Evolutionary conservation across 202 grass and related monocot species (phyloP), one percentile per base, ranked within the genome.

Genomic region (Dendrocalamus latiflorus): DNA sequence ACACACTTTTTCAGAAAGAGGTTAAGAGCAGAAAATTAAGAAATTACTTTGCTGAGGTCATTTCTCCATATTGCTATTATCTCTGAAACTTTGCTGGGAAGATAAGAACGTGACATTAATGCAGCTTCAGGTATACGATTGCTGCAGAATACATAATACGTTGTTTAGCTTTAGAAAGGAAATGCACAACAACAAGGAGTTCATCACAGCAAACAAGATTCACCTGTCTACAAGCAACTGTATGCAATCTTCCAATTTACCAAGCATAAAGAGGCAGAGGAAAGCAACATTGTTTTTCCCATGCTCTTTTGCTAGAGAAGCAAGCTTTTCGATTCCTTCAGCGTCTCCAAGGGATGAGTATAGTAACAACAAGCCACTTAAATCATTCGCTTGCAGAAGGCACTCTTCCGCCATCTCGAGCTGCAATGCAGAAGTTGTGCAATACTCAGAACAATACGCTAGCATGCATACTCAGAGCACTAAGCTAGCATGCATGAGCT

Each of bases 211-310:
- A 74, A 65, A 77, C 7, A 50, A 42, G 57, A 75, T 69, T 81
- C 86, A 95, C 95, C 95, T 98, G 54, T 95, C 91, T 49, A 98
- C 78, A 7, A 98, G 91, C 76, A 98, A 89, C 76, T 98, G 91
- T 86, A 98, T 80, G 76, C 95, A 98, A 67, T 90, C 87, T 83
- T 98, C 92, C 64, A 98, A 89, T 88, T 93, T 95, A 80, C 93
- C 87, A 45, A 98, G 91, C 95, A 93, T 90, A 75, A 98, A 95
- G 81, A 95, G 78, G 83, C 90, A 95, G 65, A 98, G 87, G 80
- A 95, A 98, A 85, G 93, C 91, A 75, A 98, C 93, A 83, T 98
- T 98, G 24, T 98, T 95, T 83, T 98, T 98, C 24, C 95, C 95
- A 17, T 95, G 89, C 75, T 85, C 89, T 84, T 93, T 95, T 16